Conservation (phyloP, 331 rosid genomes). For the Quercus lobata region DNA sequence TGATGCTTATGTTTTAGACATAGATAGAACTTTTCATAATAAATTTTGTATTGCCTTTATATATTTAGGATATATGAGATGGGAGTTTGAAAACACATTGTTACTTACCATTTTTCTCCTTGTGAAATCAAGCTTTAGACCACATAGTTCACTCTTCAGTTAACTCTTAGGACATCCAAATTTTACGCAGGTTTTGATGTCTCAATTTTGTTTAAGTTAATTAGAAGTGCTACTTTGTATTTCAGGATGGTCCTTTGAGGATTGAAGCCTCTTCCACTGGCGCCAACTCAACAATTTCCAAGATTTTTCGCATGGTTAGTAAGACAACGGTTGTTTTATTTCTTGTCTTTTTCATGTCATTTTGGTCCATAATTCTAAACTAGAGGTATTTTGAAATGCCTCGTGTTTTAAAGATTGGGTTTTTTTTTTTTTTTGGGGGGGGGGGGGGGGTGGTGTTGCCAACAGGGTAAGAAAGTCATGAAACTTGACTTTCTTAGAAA, state of each 20-base stretch:
- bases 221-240: constrained; percentile 18
- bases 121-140: neutral
- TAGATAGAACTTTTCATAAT: neutral
- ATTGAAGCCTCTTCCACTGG: constrained; percentile 95
- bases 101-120: neutral
- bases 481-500: neutral
- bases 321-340: constrained; percentile 9
- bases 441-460: neutral
- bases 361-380: neutral
- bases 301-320: constrained; percentile 92
- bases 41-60: neutral
- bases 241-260: constrained; percentile 96
- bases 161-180: constrained; percentile 12
- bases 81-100: neutral
- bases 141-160: constrained; percentile 2
- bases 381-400: neutral
- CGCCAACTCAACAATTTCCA: constrained; percentile 82
- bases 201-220: constrained; percentile 5
- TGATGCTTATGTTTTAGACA: neutral
- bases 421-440: neutral
- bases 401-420: neutral
- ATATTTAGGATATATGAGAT: neutral
- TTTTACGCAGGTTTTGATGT: constrained; percentile 1
- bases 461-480: neutral
- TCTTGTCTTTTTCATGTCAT: neutral